Evolutionary conservation across 2,329 filamentous ascomycete species (phyloP), one percentile per base, ranked within the genome.

Genomic region (Hyphodiscus sp.): DNA sequence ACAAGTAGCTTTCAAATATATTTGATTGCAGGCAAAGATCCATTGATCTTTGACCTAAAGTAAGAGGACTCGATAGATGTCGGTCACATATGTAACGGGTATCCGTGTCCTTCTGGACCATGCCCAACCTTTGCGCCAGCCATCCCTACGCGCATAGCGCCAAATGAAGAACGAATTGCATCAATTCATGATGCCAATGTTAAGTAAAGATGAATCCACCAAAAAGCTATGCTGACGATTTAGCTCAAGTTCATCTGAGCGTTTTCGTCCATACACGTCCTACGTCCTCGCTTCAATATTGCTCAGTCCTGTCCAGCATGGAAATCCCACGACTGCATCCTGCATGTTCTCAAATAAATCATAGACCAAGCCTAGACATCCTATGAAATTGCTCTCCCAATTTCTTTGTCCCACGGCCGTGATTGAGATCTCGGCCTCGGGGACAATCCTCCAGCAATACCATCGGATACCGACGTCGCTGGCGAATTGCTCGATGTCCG

Each of bases 301-400:
- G 4, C 23, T 26, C 23, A 26, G 8, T 26, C 23, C 23, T 26
- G 3, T 26, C 23, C 23, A 26, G 3, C 23, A 26, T 26, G 23
- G 4, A 26, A 8, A 8, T 4, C 8, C 3, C 23, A 26, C 23
- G 23, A 26, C 23, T 26, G 4, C 23, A 26, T 45, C 33, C 51
- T 16, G 47, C 41, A 29, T 51, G 42, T 43, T 49, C 52, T 53
- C 44, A 55, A 55, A 38, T 44, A 23, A 52, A 45, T 47, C 45
- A 30, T 26, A 51, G 51, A 51, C 50, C 43, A 23, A 13, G 5
- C 33, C 4, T 38, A 38, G 2, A 38, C 2, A 6, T 38, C 29
- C 55, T 63, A 64, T 58, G 54, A 54, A 58, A 64, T 62, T 49
- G 61, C 61, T 59, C 60, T 58, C 26, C 61, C 63, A 53, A 61